Conservation (phyloP, 148 eudicot genomes). For the Drosera capensis region DNA sequence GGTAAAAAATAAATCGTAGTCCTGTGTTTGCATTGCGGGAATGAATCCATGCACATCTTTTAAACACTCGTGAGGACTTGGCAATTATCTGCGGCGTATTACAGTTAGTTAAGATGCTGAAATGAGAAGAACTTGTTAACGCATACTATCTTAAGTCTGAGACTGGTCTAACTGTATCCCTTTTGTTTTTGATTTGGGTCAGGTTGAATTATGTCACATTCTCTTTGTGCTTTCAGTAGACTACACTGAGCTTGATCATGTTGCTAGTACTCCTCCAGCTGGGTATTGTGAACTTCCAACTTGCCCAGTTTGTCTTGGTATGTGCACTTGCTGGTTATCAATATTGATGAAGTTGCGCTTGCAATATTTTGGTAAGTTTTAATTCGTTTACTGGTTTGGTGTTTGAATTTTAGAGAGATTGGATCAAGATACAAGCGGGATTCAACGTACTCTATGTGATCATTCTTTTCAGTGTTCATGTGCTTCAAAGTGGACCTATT, state of each 20-base stretch:
- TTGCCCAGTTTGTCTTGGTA: slow-evolving; percentile 93
- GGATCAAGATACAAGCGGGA: slow-evolving; percentile 95
- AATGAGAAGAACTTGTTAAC: too few species aligned
- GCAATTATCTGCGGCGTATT: too few species aligned
- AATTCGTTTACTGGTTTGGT: slow-evolving; percentile 1
- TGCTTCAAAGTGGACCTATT: slow-evolving; percentile 74
- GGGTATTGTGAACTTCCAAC: slow-evolving; percentile 70
- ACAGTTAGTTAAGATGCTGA: too few species aligned
- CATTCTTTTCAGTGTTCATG: slow-evolving; percentile 84
- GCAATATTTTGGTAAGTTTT: too few species aligned
- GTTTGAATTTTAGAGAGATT: slow-evolving; percentile 48
- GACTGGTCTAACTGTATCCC: neutral
- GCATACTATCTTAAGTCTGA: too few species aligned
- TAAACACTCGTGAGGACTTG: too few species aligned
- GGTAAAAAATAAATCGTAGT: too few species aligned
- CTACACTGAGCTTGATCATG: slow-evolving; percentile 44
- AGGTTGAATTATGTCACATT: slow-evolving; percentile 87
- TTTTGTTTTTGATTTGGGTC: neutral
- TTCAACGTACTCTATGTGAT: slow-evolving; percentile 70
- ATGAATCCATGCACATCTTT: too few species aligned
- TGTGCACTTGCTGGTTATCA: slow-evolving; percentile 6
- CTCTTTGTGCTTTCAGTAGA: slow-evolving; percentile 36
- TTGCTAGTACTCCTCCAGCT: slow-evolving; percentile 46
- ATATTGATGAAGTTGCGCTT: too few species aligned
- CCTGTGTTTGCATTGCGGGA: too few species aligned